These are phyloP conservation scores for Dryas octopetala DNA, from an alignment of 306 rosid species.

Conservation along the genomic window DNA sequence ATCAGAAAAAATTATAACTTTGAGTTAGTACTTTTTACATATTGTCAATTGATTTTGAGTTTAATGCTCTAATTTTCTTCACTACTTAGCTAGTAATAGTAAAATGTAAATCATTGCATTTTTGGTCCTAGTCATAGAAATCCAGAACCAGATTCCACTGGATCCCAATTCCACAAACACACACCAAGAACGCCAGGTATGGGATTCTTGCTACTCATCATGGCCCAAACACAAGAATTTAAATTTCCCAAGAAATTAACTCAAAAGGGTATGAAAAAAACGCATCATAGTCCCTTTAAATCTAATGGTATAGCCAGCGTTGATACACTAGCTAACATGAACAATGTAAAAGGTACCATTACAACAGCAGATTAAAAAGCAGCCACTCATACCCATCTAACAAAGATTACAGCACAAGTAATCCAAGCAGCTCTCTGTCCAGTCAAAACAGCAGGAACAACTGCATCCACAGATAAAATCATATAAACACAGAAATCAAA, in stretches of 20 bases:
- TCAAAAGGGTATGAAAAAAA: neutral
- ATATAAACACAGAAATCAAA: conserved; percentile 6
- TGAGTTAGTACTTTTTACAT: too few species aligned
- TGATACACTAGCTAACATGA: neutral
- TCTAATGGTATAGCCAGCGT: neutral
- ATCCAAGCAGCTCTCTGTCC: conserved; percentile 46
- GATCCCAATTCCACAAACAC: conserved; percentile 4
- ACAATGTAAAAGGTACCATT: neutral
- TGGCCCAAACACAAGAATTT: neutral
- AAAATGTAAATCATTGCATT: too few species aligned
- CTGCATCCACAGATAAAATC: conserved; percentile 35
- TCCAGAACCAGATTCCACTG: neutral
- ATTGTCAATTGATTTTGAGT: too few species aligned
- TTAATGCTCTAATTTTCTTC: too few species aligned
- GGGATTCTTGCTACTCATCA: neutral
- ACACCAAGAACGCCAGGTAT: neutral
- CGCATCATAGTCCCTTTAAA: neutral
- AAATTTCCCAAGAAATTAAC: neutral
- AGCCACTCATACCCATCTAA: conserved; percentile 5
- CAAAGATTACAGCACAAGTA: conserved; percentile 54
- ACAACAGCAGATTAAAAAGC: too few species aligned
- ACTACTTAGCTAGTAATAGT: too few species aligned
- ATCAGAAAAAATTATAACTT: too few species aligned
- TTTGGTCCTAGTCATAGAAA: too few species aligned
- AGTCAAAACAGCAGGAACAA: conserved; percentile 69